Conservation (phyloP, 768 basidiomycete species). For the Rhodotorula graminis region DNA sequence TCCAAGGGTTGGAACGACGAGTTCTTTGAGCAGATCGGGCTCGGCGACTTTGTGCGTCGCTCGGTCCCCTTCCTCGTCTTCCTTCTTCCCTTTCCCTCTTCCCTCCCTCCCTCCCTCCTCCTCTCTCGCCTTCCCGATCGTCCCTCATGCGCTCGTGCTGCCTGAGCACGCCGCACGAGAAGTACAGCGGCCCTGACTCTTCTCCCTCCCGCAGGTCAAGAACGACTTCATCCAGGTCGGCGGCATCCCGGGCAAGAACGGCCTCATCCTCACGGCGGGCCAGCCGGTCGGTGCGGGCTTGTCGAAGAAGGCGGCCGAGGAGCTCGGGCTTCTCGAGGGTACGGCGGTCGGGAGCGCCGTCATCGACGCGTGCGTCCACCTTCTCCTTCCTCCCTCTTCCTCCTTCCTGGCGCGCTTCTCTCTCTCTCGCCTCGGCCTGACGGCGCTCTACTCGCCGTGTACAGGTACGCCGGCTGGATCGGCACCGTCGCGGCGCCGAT, state of each 20-base stretch:
- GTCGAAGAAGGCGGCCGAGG: constrained; percentile 68
- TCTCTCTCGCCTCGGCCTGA: too few species aligned
- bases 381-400: constrained; percentile 8
- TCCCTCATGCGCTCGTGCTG: too few species aligned
- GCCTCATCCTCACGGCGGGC: constrained; percentile 66
- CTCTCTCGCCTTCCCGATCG: too few species aligned
- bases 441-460: not conserved
- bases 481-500: constrained; percentile 78
- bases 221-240: constrained; percentile 72
- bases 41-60: constrained; percentile 57
- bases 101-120: too few species aligned
- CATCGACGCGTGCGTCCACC: constrained; percentile 71
- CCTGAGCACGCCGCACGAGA: too few species aligned
- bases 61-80: not conserved
- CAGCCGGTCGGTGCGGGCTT: constrained; percentile 81
- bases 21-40: constrained; percentile 81
- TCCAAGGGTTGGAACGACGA: constrained; percentile 75
- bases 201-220: constrained; percentile 47
- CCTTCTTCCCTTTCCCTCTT: too few species aligned
- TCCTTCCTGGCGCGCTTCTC: not conserved
- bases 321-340: constrained; percentile 76
- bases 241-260: constrained; percentile 55
- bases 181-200: not conserved
- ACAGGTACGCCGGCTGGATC: constrained; percentile 80
- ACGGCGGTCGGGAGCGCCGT: constrained; percentile 90